A percentile compares a stretch with the other conserved stretches of the same genome.
phyloP scores from a whole-genome alignment of 1,139 yeast genomes.

The Debaryomyces udenii region DNA sequence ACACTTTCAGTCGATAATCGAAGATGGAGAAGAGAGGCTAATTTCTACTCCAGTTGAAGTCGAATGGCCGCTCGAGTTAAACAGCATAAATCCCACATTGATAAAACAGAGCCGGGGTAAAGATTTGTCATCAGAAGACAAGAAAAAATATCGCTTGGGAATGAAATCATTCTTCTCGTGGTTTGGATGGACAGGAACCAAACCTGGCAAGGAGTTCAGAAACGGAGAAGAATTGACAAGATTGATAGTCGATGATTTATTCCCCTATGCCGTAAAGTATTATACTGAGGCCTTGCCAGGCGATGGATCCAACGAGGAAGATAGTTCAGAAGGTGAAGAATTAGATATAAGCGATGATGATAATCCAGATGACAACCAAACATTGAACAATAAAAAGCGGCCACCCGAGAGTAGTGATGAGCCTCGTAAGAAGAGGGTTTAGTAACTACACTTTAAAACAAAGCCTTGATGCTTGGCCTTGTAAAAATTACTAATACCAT shows the following conservation, averaged over 20 bases:
- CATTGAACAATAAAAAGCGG: not conserved
- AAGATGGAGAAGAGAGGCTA: conserved; percentile 56
- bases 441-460: no score
- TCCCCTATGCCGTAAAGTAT: conserved; percentile 72
- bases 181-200: conserved; percentile 74
- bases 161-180: conserved; percentile 77
- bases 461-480: no score
- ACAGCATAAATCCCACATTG: conserved; percentile 52
- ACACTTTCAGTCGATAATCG: conserved; percentile 45
- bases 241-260: conserved; percentile 64
- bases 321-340: conserved; percentile 57
- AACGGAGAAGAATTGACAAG: conserved; percentile 71
- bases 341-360: conserved; percentile 45
- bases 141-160: conserved; percentile 63
- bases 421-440: conserved; percentile 3
- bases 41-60: conserved; percentile 53
- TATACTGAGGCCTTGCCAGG: conserved; percentile 68
- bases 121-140: conserved; percentile 51
- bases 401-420: not conserved
- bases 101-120: conserved; percentile 39
- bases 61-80: conserved; percentile 62
- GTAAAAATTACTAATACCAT: no score
- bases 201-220: conserved; percentile 74
- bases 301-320: conserved; percentile 57
- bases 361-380: not conserved